A percentile compares a stretch with the other conserved stretches of the same genome.
Evolutionary conservation across 352 stramenopile species (phyloP).

Genomic region (Phytophthora chlamydospora): DNA sequence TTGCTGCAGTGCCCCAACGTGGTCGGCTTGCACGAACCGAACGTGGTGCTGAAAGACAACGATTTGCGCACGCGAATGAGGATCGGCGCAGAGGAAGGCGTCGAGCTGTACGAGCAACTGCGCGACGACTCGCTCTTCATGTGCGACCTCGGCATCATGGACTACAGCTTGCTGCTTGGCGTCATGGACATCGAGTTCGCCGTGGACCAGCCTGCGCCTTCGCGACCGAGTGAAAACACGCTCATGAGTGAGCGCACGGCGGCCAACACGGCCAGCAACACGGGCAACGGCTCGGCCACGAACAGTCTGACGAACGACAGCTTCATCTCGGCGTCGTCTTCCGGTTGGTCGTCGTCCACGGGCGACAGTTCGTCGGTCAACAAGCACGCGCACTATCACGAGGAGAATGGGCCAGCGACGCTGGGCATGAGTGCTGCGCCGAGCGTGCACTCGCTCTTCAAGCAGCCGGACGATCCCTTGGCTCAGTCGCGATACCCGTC

Average conservation of each 20-base stretch:
- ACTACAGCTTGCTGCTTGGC: conserved; percentile 90
- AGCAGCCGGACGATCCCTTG: conserved; percentile 23
- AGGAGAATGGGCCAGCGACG: conserved; percentile 13
- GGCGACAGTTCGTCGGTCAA: conserved; percentile 22
- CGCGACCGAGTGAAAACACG: conserved; percentile 40
- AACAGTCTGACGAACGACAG: conserved; percentile 44
- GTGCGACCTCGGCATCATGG: conserved; percentile 85
- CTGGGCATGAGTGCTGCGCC: conserved; percentile 20
- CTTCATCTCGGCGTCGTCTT: conserved; percentile 48
- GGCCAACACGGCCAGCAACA: conserved; percentile 25
- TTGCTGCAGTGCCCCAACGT: conserved; percentile 81
- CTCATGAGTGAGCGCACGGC: conserved; percentile 26
- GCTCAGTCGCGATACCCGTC: conserved; percentile 31
- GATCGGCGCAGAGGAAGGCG: conserved; percentile 63
- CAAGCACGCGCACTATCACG: conserved; percentile 21
- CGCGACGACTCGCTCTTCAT: conserved; percentile 81
- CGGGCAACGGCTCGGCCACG: conserved; percentile 7
- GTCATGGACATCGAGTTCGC: conserved; percentile 86
- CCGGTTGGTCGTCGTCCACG: conserved; percentile 28
- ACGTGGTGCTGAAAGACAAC: conserved; percentile 90
- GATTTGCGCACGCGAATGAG: conserved; percentile 83
- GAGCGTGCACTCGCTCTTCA: conserved; percentile 44
- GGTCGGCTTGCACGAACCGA: conserved; percentile 79
- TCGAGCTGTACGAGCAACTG: conserved; percentile 69
- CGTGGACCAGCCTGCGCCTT: conserved; percentile 56